Conservation (phyloP, 2,329 filamentous ascomycete genomes). For the Clathrospora elynae region DNA sequence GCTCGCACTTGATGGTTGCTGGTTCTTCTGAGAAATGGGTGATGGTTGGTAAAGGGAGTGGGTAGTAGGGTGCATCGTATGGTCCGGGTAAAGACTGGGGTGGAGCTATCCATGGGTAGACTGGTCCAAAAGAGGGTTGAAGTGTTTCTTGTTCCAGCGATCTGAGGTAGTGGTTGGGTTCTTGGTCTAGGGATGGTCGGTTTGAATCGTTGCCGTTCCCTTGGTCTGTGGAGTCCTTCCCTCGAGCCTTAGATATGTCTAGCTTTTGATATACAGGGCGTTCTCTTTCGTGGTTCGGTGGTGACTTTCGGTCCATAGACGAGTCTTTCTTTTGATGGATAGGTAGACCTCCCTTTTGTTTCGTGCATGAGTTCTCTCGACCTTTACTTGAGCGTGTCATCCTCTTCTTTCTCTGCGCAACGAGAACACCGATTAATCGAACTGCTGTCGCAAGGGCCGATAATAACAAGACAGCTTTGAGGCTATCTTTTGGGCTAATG, state of each 20-base stretch:
- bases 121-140: conserved; percentile 25
- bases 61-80: conserved; percentile 44
- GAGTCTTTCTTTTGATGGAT: conserved; percentile 8
- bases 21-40: conserved; percentile 24
- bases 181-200: neutral
- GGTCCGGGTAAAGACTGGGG: conserved; percentile 43
- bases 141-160: conserved; percentile 23
- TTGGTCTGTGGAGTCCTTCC: neutral
- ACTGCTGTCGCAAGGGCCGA: conserved; percentile 24
- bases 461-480: conserved; percentile 27
- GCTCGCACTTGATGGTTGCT: conserved; percentile 4
- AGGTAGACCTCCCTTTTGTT: conserved; percentile 1
- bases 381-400: conserved; percentile 1
- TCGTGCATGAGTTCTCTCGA: conserved; percentile 4
- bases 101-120: conserved; percentile 43
- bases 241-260: too few relatives aligned
- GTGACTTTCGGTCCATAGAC: conserved; percentile 1
- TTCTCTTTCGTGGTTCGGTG: neutral
- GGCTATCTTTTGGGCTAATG: conserved; percentile 8
- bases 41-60: conserved; percentile 38
- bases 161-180: conserved; percentile 19
- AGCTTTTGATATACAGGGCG: neutral
- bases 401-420: conserved; percentile 26
- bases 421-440: conserved; percentile 18
- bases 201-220: neutral